Conservation (phyloP, 1,284 basidiomycete species). For the Ceratobasidium papillatum region DNA sequence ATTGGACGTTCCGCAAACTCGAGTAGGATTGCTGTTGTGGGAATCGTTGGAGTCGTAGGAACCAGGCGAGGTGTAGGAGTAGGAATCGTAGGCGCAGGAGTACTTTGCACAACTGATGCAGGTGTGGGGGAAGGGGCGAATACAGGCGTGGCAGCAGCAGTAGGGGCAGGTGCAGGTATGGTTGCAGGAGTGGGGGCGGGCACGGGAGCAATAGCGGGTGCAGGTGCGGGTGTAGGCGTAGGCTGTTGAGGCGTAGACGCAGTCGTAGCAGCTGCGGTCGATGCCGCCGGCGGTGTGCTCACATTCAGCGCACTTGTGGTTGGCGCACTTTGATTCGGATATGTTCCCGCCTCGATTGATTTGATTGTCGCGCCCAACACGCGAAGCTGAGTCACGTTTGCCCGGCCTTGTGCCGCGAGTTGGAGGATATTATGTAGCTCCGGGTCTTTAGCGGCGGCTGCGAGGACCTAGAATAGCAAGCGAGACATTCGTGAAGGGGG, state of each 20-base stretch:
- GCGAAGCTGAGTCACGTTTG: slow-evolving; percentile 31
- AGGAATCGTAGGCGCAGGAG: not conserved
- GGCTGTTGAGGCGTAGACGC: not conserved
- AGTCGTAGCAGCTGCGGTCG: not conserved
- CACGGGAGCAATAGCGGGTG: not conserved
- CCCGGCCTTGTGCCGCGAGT: slow-evolving; percentile 28
- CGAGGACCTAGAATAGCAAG: slow-evolving; percentile 13
- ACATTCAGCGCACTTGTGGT: not conserved
- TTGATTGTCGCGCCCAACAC: slow-evolving; percentile 31
- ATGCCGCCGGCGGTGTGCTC: not conserved
- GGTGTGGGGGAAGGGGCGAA: not conserved
- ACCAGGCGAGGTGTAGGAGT: not conserved
- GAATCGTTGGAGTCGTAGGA: slow-evolving; percentile 12
- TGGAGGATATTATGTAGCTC: slow-evolving; percentile 24
- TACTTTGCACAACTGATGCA: not conserved
- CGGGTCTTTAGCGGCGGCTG: slow-evolving; percentile 39
- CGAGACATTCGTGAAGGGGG: not conserved
- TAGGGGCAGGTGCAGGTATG: not conserved
- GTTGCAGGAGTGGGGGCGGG: not conserved
- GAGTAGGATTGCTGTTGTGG: slow-evolving; percentile 32
- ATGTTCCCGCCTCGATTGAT: slow-evolving; percentile 36
- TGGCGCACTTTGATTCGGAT: not conserved
- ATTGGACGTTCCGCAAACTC: slow-evolving; percentile 37
- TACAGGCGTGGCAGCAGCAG: not conserved
- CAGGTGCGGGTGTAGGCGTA: not conserved